A percentile compares a stretch with the other conserved stretches of the same genome.
phyloP scores from a whole-genome alignment of 2,329 filamentous ascomycete genomes.

The Monilinia polystroma region DNA sequence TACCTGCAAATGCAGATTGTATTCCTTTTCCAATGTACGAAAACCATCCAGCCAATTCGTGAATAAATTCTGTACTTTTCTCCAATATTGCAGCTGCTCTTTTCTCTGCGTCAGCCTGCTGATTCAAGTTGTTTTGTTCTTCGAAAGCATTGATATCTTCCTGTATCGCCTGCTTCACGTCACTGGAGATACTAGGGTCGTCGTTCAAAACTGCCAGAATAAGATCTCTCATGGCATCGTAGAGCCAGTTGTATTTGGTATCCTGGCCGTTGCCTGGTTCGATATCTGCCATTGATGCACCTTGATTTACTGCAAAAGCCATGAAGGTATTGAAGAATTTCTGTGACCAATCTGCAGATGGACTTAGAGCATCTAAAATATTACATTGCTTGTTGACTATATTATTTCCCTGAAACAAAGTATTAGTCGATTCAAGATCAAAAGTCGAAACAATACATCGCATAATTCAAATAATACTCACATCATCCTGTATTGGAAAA shows the following conservation, averaged over 20 bases:
- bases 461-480: neutral
- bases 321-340: neutral
- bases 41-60: neutral
- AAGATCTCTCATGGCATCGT: conserved; percentile 4
- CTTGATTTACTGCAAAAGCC: neutral
- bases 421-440: neutral
- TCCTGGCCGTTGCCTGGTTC: neutral
- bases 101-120: neutral
- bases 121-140: neutral
- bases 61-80: neutral
- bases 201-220: neutral
- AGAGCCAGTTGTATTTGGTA: neutral
- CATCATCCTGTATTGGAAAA: neutral
- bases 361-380: neutral
- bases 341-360: neutral
- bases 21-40: conserved; percentile 6
- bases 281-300: neutral
- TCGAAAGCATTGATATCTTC: neutral
- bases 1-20: conserved; percentile 1
- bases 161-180: neutral
- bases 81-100: conserved; percentile 4
- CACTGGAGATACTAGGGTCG: neutral
- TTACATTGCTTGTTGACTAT: conserved; percentile 1
- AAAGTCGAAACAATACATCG: neutral
- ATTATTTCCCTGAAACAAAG: neutral